Percentiles rank a stretch among this genome's conserved stretches.
These are phyloP conservation scores for Endotrypanum monterogeii DNA, from an alignment of 208 protist species.

Conservation along the genomic window DNA sequence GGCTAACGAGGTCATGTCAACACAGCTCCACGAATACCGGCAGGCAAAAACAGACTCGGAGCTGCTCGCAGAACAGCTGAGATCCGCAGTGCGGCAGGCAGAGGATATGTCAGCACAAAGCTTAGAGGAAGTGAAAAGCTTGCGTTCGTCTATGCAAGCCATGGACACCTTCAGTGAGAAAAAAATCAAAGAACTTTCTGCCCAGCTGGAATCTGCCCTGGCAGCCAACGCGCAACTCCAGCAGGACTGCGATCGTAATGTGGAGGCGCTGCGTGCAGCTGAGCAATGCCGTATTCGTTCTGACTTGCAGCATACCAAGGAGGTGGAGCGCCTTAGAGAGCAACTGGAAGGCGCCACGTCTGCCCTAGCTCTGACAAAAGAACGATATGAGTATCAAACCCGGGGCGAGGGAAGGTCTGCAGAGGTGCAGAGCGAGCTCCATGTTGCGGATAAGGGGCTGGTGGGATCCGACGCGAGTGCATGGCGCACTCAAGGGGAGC, in stretches of 20 bases:
- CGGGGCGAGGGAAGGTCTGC: no score
- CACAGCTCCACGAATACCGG: neutral
- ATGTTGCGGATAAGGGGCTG: neutral
- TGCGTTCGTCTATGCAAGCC: slow-evolving; percentile 5
- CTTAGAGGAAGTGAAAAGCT: slow-evolving; percentile 6
- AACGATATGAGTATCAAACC: neutral
- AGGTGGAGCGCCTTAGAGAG: slow-evolving; percentile 8
- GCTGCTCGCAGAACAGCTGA: neutral
- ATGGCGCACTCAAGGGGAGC: neutral
- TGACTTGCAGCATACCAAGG: neutral
- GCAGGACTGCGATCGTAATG: slow-evolving; percentile 3
- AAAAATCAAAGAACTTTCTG: slow-evolving; percentile 17
- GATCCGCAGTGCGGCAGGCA: neutral
- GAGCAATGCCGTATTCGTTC: neutral
- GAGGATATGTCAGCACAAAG: slow-evolving; percentile 5
- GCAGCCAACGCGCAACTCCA: slow-evolving; percentile 16
- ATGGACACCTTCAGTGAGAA: slow-evolving; percentile 6
- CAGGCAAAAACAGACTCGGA: slow-evolving; percentile 2
- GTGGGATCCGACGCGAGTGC: neutral
- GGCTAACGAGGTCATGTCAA: neutral
- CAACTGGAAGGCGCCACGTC: neutral
- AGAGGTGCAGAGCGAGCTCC: neutral
- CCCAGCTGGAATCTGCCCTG: slow-evolving; percentile 4
- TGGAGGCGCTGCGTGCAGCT: neutral
- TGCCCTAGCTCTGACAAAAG: neutral